These are phyloP conservation scores for Antitrichia curtipendula DNA, from an alignment of 225 moss, liverwort and hornwort species.

Conservation along the genomic window DNA sequence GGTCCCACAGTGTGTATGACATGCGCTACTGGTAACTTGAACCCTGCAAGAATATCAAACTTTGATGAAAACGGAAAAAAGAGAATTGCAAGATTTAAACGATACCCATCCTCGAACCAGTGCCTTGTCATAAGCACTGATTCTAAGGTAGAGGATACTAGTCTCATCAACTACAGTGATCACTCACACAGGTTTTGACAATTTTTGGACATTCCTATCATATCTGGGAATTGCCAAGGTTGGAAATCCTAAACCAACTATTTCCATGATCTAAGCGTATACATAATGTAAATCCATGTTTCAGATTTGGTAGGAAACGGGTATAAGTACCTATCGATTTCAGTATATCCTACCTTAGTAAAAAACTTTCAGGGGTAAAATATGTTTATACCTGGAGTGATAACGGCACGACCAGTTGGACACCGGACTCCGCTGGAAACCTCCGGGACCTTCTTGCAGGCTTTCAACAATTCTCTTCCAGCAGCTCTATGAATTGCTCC, in stretches of 20 bases:
- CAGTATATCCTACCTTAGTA: neutral
- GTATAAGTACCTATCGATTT: neutral
- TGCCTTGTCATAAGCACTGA: neutral
- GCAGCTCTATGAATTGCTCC: constrained; percentile 77
- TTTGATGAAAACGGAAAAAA: neutral
- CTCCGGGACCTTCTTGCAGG: constrained; percentile 41
- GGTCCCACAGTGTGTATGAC: constrained; percentile 89
- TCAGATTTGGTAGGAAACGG: neutral
- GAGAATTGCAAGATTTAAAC: neutral
- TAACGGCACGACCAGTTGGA: constrained; percentile 51
- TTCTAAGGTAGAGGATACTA: neutral
- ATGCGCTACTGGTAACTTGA: constrained; percentile 40
- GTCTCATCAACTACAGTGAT: neutral
- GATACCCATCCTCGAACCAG: neutral
- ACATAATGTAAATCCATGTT: neutral
- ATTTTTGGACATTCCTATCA: no score
- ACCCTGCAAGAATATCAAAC: constrained; percentile 24
- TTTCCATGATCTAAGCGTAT: neutral
- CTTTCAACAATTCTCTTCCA: constrained; percentile 34
- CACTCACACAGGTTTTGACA: neutral
- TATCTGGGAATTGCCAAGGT: neutral
- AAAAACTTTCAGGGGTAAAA: neutral
- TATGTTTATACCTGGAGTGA: constrained; percentile 41
- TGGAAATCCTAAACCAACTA: neutral
- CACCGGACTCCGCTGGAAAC: constrained; percentile 57